phyloP scores from a whole-genome alignment of 2,329 filamentous ascomycete genomes.

The Knoxdaviesia capensis region DNA sequence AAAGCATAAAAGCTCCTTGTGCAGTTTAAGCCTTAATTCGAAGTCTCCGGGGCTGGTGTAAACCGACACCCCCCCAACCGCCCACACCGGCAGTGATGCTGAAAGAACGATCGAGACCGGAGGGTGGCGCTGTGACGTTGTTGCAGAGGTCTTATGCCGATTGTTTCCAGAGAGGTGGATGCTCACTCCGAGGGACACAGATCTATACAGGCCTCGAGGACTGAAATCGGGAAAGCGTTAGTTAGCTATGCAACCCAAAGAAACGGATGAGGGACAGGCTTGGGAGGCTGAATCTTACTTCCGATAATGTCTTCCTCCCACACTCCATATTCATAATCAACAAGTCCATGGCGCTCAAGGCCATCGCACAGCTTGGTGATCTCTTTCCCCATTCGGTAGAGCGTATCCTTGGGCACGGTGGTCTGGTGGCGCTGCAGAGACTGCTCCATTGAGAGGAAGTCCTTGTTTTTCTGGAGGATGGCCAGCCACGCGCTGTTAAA shows the following conservation, averaged over 20 bases:
- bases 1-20: no score
- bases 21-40: no score
- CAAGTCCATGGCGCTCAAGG: conserved; percentile 77
- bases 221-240: conserved; percentile 3
- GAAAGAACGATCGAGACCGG: no score
- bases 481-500: conserved; percentile 89
- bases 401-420: conserved; percentile 44
- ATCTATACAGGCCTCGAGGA: conserved; percentile 5
- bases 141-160: no score
- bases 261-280: neutral
- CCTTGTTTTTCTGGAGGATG: conserved; percentile 65
- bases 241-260: neutral
- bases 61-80: no score
- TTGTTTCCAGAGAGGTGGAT: no score
- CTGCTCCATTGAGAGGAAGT: conserved; percentile 42
- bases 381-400: conserved; percentile 67
- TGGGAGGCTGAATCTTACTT: conserved; percentile 31
- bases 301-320: conserved; percentile 84
- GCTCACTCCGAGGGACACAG: no score
- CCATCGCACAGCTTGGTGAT: conserved; percentile 67
- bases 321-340: conserved; percentile 94
- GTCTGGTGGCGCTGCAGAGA: conserved; percentile 36
- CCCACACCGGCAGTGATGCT: no score
- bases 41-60: no score
- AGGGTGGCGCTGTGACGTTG: no score